These are phyloP conservation scores for Erodium texanum DNA, from an alignment of 441 rosid species.

Conservation along the genomic window DNA sequence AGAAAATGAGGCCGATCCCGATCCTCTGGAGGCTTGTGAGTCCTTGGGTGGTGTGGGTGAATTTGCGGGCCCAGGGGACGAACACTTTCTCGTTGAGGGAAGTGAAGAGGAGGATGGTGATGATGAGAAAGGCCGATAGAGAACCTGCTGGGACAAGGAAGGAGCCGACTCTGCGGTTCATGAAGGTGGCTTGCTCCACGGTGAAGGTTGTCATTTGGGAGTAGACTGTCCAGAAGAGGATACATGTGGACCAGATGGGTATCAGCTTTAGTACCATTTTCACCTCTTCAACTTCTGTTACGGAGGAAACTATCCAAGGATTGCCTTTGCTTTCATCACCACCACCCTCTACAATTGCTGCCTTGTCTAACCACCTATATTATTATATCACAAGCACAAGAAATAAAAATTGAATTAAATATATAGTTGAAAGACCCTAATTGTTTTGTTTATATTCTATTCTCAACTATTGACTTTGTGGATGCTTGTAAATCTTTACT, in stretches of 20 bases:
- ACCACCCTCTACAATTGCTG: constrained; percentile 36
- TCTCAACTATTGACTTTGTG: neutral
- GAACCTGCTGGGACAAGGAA: constrained; percentile 59
- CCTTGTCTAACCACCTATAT: constrained; percentile 67
- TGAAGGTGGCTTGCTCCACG: constrained; percentile 64
- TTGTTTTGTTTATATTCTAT: neutral
- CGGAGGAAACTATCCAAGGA: constrained; percentile 56
- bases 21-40: constrained; percentile 78
- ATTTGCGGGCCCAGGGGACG: constrained; percentile 47
- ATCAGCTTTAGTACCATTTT: constrained; percentile 60
- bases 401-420: neutral
- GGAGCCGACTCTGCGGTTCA: constrained; percentile 52
- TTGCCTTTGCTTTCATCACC: constrained; percentile 23
- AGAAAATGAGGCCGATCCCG: constrained; percentile 60
- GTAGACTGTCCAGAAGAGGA: constrained; percentile 80
- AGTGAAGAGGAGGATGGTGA: constrained; percentile 65
- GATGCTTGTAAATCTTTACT: neutral
- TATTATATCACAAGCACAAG: neutral
- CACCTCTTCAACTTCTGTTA: constrained; percentile 78
- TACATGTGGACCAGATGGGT: constrained; percentile 83
- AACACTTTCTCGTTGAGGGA: constrained; percentile 66
- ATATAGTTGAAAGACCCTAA: neutral
- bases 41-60: constrained; percentile 53
- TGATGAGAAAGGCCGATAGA: constrained; percentile 50
- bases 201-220: constrained; percentile 90